Base-by-base conservation (phyloP, 495 filamentous ascomycete genomes). In the Penicillium nucicola region DNA sequence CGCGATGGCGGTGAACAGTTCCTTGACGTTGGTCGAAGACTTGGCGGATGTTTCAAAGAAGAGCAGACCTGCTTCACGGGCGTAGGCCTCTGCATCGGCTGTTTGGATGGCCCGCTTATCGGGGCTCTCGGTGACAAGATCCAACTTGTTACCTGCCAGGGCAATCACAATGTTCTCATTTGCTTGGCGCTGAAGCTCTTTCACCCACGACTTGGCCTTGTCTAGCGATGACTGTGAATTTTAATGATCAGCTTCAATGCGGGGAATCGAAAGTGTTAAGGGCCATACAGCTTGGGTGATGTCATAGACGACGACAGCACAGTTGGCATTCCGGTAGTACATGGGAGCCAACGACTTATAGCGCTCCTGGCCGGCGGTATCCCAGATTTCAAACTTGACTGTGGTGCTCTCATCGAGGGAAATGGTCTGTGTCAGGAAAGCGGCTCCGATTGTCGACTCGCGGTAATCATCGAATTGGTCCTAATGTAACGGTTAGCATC, bases 391-490 rank as follows among this genome's bases (percentile, higher is more conserved):
- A 64, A 98, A 98, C 76, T 98, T 98, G 69, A 98, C 92, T 35
- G 93, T 98, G 53, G 93, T 97, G 67, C 82, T 90, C 65, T 97
- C 93, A 72, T 97, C 93, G 65, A 97, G 84, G 50, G 92, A 88
- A 65, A 97, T 97, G 42, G 93, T 97, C 72, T 98, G 93, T 63
- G 93, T 98, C 56, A 98, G 80, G 83, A 98, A 98, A 55, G 93
- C 93, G 53, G 93, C 93, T 72, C 93, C 93, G 77, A 98, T 98
- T 37, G 93, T 98, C 34, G 91, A 96, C 82, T 98, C 93, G 71
- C 93, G 83, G 77, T 97, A 98, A 67, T 95, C 93, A 77, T 98
- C 93, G 72, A 98, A 98, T 93, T 98, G 93, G 69, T 98, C 93
- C 92, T 96, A 56, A 53, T 44, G 4, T 31, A 34, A 23, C 6